Evolutionary conservation across 2,329 filamentous ascomycete species (phyloP).

Genomic region (Huntiella bhutanensis): DNA sequence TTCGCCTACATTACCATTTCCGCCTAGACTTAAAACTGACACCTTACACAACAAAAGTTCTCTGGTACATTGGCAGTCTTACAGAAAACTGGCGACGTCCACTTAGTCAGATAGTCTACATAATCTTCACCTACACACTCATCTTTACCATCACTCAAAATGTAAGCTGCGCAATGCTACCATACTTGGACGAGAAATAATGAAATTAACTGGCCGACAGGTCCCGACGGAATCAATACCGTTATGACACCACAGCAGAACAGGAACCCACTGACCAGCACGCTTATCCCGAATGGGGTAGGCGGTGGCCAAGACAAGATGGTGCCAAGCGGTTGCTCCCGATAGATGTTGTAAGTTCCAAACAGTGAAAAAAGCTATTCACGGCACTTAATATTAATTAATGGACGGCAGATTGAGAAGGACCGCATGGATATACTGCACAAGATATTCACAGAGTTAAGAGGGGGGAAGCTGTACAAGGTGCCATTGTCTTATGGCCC

Average conservation of each 20-base stretch:
- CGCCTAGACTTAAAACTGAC: too few species aligned
- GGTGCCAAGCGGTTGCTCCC: slow-evolving; percentile 57
- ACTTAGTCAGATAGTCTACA: too few species aligned
- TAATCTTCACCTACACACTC: too few species aligned
- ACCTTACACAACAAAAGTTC: too few species aligned
- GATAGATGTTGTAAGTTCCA: slow-evolving; percentile 45
- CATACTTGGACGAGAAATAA: too few species aligned
- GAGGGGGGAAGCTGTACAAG: slow-evolving; percentile 6
- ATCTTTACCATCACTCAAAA: too few species aligned
- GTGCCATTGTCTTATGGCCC: slow-evolving; percentile 6
- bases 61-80: too few species aligned
- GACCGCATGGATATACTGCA: slow-evolving; percentile 70
- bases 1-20: too few species aligned
- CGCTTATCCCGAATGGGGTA: slow-evolving; percentile 43
- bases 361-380: slow-evolving; percentile 12
- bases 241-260: slow-evolving; percentile 4
- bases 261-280: slow-evolving; percentile 1
- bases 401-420: slow-evolving; percentile 38
- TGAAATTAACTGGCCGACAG: too few species aligned
- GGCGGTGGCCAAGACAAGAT: slow-evolving; percentile 49
- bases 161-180: too few species aligned
- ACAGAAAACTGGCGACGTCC: too few species aligned
- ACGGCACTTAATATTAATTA: background rate
- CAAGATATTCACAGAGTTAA: slow-evolving; percentile 37
- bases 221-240: background rate